Base-by-base conservation (phyloP, 1,139 yeast genomes). In the Protomyces macrosporus region DNA sequence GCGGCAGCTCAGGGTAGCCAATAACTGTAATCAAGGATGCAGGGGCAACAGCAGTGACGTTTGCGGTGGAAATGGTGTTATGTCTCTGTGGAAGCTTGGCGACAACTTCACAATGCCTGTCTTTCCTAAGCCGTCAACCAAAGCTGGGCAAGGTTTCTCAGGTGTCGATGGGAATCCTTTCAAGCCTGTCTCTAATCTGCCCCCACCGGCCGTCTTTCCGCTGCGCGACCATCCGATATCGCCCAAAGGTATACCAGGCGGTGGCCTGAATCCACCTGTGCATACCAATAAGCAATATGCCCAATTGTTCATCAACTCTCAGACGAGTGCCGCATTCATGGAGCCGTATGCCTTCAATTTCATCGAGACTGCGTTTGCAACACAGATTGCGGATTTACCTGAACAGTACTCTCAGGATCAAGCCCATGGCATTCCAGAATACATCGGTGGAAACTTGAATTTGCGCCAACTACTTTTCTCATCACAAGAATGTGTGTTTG, bases 261-360 rank as follows among this genome's bases (percentile, higher is more conserved):
- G 54, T 6, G 34, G 16, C 32, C 14, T 9, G 30, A 9, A 14
- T n/a, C 48, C 48, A 7, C 69, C 74, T 3, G 72, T 80, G 66
- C 82, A 84, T 69, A 87, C 93, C 45, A 87, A 87, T 78, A 87
- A 86, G 74, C 87, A 86, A 75, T 86, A 82, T 73, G 81, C 82
- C 57, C 87, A 87, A 72, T 75, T 87, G 74, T 75, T 84, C 70
- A 75, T 86, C 45, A 84, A 76, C 39, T 75, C 74, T 54, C 88
- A 84, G 72, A 75, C 78, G 32, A 77, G 78, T 66, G 75, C 77
- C 9, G 78, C 79, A 10, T 78, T 74, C 63, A 78, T 86, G 14
- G 84, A 83, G 72, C 93, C 93, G 36, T 87, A 86, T 71, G 81
- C 83, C 1, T 71, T 85, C 64, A 84, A 81, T 78, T 84, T 81